Evolutionary conservation across 805 yeast species (phyloP).

Genomic region (Brettanomyces nanus): DNA sequence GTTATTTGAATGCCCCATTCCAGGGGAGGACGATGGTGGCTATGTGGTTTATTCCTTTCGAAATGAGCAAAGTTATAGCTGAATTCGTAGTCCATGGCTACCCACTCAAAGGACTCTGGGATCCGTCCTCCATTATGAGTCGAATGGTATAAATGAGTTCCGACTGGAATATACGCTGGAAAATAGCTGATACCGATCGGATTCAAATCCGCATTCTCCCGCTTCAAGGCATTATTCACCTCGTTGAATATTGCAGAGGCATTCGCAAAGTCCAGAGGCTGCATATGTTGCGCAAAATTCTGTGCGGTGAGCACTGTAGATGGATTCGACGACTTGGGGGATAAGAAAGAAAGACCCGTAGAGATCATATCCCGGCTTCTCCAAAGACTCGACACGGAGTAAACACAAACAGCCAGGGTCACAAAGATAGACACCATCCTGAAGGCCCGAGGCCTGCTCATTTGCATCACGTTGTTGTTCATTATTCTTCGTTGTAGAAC

Average conservation of each 20-base stretch:
- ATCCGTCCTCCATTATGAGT: conserved; percentile 29
- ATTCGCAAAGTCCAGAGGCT: conserved; percentile 33
- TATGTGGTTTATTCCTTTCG: conserved; percentile 9
- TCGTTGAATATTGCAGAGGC: conserved; percentile 52
- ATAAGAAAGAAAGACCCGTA: background rate
- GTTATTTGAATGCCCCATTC: conserved; percentile 5
- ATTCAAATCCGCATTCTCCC: conserved; percentile 40
- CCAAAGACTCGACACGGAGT: background rate
- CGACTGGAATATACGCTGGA: conserved; percentile 54
- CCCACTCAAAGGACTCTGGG: conserved; percentile 49
- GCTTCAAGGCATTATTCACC: conserved; percentile 43
- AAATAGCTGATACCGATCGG: conserved; percentile 52
- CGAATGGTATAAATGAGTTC: conserved; percentile 50
- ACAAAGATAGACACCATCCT: background rate
- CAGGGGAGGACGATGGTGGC: conserved; percentile 2
- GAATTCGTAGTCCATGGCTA: conserved; percentile 58
- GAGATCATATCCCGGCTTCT: background rate
- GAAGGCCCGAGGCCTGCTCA: background rate
- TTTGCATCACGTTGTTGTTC: no score
- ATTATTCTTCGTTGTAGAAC: no score
- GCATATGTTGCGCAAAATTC: conserved; percentile 18
- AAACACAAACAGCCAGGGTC: background rate
- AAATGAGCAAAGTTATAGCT: conserved; percentile 38
- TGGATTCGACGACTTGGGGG: background rate
- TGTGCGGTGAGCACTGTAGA: background rate